A percentile compares a stretch with the other conserved stretches of the same genome.
phyloP scores from a whole-genome alignment of 2,329 filamentous ascomycete species.

The Fusarium neocosmosporiellum region DNA sequence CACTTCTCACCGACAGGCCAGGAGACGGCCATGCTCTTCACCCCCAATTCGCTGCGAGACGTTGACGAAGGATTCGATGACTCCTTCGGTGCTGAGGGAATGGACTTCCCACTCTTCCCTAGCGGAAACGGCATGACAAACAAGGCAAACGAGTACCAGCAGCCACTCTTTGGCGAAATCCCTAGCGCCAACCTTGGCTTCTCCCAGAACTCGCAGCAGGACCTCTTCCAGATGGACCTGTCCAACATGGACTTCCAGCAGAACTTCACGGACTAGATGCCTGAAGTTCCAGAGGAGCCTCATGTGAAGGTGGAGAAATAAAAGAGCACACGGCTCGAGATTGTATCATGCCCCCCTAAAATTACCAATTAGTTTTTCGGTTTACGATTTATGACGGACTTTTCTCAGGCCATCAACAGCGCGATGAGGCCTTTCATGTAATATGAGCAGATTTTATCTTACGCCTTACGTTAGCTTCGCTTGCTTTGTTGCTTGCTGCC shows the following conservation, averaged over 20 bases:
- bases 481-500: constrained; percentile 29
- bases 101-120: constrained; percentile 75
- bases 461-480: constrained; percentile 15
- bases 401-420: constrained; percentile 27
- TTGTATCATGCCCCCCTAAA: constrained; percentile 35
- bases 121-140: constrained; percentile 41
- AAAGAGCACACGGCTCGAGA: constrained; percentile 30
- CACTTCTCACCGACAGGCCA: constrained; percentile 78
- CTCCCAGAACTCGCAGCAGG: constrained; percentile 64
- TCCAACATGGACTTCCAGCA: constrained; percentile 48
- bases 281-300: constrained; percentile 1
- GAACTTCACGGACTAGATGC: constrained; percentile 46
- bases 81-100: constrained; percentile 56
- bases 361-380: constrained; percentile 31
- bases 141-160: constrained; percentile 56
- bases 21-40: constrained; percentile 75
- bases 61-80: constrained; percentile 76
- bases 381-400: constrained; percentile 42
- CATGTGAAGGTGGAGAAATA: constrained; percentile 6
- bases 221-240: constrained; percentile 62
- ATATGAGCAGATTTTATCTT: constrained; percentile 34
- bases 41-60: constrained; percentile 69
- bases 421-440: constrained; percentile 38
- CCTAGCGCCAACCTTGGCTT: constrained; percentile 63
- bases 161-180: constrained; percentile 62